A percentile compares a stretch with the other conserved stretches of the same genome.
Conservation (phyloP, 495 filamentous ascomycete species). For the Aspergillus bridgeri region DNA sequence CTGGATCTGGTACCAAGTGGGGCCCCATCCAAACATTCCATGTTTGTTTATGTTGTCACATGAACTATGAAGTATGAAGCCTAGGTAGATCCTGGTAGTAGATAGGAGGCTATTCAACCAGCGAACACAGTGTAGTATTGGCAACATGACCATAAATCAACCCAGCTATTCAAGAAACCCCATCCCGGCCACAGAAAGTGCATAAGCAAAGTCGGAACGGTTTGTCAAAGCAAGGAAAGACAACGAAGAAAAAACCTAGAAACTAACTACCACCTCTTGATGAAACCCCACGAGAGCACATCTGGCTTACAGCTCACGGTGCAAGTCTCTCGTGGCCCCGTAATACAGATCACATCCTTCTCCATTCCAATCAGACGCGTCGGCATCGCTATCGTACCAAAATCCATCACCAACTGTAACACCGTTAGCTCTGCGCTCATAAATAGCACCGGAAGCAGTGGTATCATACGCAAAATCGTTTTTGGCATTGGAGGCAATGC, state of each 20-base stretch:
- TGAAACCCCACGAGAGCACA: background rate
- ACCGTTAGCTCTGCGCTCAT: background rate
- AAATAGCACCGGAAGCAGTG: background rate
- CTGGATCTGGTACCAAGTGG: no score
- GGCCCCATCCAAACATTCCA: no score
- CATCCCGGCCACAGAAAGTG: background rate
- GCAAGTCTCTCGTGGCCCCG: background rate
- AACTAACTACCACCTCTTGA: background rate
- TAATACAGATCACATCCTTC: no score
- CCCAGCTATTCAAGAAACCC: background rate
- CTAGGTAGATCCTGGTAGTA: no score
- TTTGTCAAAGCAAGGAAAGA: background rate
- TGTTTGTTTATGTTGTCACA: no score
- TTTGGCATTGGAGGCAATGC: background rate
- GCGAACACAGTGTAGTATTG: background rate
- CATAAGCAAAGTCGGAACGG: no score
- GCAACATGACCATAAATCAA: background rate
- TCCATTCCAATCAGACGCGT: background rate
- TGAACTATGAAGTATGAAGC: no score
- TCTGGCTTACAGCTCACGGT: background rate
- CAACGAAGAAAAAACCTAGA: background rate
- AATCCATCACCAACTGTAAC: background rate
- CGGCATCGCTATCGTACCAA: background rate
- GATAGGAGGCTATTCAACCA: background rate
- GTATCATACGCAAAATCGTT: background rate